These are phyloP conservation scores for Phytophthora nicotianae DNA, from an alignment of 352 stramenopile genomes.

Conservation along the genomic window DNA sequence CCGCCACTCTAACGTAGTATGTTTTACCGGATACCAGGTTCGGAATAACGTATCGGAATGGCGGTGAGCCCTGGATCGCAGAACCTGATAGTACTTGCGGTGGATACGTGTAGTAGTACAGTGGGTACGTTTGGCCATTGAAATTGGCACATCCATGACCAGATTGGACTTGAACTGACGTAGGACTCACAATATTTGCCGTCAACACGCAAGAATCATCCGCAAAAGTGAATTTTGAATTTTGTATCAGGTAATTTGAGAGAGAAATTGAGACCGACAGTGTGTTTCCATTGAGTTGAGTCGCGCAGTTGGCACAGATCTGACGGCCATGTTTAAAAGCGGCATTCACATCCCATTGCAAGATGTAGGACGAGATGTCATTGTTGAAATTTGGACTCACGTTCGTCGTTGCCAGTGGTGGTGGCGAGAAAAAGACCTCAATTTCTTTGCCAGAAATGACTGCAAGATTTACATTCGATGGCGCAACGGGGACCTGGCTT, in stretches of 20 bases:
- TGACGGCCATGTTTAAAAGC: slow-evolving; percentile 76
- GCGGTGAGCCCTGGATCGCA: slow-evolving; percentile 75
- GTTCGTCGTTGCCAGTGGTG: slow-evolving; percentile 50
- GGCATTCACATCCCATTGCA: slow-evolving; percentile 86
- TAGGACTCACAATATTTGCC: slow-evolving; percentile 23
- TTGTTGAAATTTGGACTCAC: slow-evolving; percentile 75
- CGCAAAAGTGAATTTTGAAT: slow-evolving; percentile 58
- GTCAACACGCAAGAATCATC: slow-evolving; percentile 57
- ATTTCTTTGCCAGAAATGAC: slow-evolving; percentile 89
- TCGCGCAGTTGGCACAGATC: slow-evolving; percentile 55
- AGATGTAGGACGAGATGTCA: slow-evolving; percentile 89
- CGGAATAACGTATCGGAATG: slow-evolving; percentile 82
- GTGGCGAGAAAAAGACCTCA: slow-evolving; percentile 91
- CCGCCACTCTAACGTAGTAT: slow-evolving; percentile 94
- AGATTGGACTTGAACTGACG: slow-evolving; percentile 32
- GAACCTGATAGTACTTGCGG: slow-evolving; percentile 56
- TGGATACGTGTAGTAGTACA: slow-evolving; percentile 70
- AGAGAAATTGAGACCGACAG: slow-evolving; percentile 41
- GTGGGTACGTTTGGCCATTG: slow-evolving; percentile 44
- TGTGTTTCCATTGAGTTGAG: slow-evolving; percentile 40
- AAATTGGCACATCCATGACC: slow-evolving; percentile 50
- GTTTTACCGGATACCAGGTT: slow-evolving; percentile 60
- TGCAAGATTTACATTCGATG: slow-evolving; percentile 82
- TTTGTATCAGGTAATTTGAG: slow-evolving; percentile 16
- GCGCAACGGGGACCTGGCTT: slow-evolving; percentile 86